Base-by-base conservation (phyloP, 2,329 filamentous ascomycete species). In the Grosmannia clavigera region DNA sequence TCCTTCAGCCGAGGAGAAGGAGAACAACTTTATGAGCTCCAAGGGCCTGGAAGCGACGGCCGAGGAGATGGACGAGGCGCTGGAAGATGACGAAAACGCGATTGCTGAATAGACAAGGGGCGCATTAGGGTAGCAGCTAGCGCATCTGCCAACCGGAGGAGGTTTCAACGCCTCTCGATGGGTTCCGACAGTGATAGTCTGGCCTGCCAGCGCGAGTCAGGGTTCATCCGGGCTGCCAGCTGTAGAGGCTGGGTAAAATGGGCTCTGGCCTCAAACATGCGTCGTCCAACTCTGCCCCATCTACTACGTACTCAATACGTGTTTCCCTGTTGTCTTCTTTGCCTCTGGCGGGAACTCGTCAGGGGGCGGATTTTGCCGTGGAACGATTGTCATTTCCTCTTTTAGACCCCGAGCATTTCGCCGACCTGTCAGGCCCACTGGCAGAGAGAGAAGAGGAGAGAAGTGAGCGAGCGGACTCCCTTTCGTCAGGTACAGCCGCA, bases 11-110 rank as follows among this genome's bases (percentile, higher is more conserved):
- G 83, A 86, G 71, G 83, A 85, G 61, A 87, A 85, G 70, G 81
- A 84, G 64, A 82, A 81, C 65, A 85, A 83, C 66, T 75, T 87
- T 62, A 86, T 87, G 82, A 84, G 80, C 68, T 85, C 83, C 9
- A 81, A 83, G 33, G 84, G 84, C 1, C 71, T 87, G 60, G 83
- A 86, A 66, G 83, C 82, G 6, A 85, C 79, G 4, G 80, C 84
- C 64, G 77, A 83, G 60, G 83, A 86, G 66, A 79, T 83, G 70
- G 74, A 82, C 55, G 79, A 80, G 64, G 76, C 76, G 1, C 67
- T 79, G 54, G 53, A 50, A 9, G 51, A 58, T 6, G 55, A 43
- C 7, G 62, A 60, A 27, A 60, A 61, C 43, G 46, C 14, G 12
- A 53, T 35, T 19, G 55, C 48, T 3, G n/a, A 50, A 40, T 27